Evolutionary conservation across 1,284 basidiomycete genomes (phyloP).

Genomic region (Marasmius oreades): DNA sequence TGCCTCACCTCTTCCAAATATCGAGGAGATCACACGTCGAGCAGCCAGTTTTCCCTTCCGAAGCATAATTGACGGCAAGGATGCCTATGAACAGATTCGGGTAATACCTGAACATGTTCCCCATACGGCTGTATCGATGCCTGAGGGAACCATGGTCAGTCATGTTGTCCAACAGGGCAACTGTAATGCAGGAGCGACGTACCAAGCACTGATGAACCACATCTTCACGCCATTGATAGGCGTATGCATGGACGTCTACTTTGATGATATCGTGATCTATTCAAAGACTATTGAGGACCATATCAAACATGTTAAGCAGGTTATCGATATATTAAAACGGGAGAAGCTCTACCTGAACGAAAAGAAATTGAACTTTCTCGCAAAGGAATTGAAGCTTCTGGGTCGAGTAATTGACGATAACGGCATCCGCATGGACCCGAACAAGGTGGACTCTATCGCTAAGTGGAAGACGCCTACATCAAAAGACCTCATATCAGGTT

Average conservation of each 20-base stretch:
- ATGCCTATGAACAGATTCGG: constrained; percentile 29
- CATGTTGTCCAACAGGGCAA: constrained; percentile 26
- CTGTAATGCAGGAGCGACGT: constrained; percentile 26
- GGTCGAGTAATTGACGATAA: constrained; percentile 23
- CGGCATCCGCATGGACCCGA: constrained; percentile 25
- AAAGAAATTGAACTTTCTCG: constrained; percentile 24
- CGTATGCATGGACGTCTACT: constrained; percentile 24
- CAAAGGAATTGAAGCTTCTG: constrained; percentile 19
- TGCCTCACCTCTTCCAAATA: constrained; percentile 12
- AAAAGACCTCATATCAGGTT: constrained; percentile 15
- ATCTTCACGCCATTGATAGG: constrained; percentile 25
- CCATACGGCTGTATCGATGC: constrained; percentile 18
- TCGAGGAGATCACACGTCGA: constrained; percentile 22
- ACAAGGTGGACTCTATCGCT: constrained; percentile 22
- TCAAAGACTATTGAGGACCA: constrained; percentile 25
- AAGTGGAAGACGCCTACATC: constrained; percentile 24
- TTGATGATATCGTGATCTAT: constrained; percentile 18
- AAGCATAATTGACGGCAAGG: constrained; percentile 23
- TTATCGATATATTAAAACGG: constrained; percentile 19
- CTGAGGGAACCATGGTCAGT: constrained; percentile 29
- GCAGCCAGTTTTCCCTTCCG: constrained; percentile 28
- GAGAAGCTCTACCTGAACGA: constrained; percentile 22
- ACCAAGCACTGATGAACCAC: constrained; percentile 24
- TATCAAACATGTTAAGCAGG: constrained; percentile 16
- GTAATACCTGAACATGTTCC: constrained; percentile 24